Conservation (phyloP, 1,284 basidiomycete species). For the Tylopilus sp. region DNA sequence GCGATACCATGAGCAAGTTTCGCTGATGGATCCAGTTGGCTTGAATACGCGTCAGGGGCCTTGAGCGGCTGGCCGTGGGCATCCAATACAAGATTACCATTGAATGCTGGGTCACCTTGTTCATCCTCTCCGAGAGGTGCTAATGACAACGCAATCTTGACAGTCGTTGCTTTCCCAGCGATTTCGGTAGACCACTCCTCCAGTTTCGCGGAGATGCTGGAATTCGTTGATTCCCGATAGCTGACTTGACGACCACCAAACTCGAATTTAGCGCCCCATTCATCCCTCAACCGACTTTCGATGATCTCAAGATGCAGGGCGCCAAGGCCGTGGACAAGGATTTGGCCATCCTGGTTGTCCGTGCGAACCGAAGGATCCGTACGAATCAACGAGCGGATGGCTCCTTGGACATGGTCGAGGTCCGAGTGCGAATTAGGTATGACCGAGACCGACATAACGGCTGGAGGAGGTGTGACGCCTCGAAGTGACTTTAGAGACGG, state of each 20-base stretch:
- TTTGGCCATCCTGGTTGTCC: conserved; percentile 76
- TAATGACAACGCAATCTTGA: conserved; percentile 51
- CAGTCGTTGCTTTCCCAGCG: conserved; percentile 46
- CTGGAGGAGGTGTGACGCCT: conserved; percentile 68
- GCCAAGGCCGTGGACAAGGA: conserved; percentile 81
- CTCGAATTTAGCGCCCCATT: conserved; percentile 78
- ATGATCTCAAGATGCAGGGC: conserved; percentile 86
- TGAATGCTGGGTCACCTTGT: conserved; percentile 63
- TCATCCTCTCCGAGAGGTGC: conserved; percentile 53
- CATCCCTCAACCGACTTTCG: conserved; percentile 72
- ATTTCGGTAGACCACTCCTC: conserved; percentile 61
- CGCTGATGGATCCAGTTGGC: conserved; percentile 41
- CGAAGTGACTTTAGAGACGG: conserved; percentile 44
- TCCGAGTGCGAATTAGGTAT: conserved; percentile 82
- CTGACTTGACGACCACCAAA: conserved; percentile 76
- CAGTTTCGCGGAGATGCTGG: conserved; percentile 27
- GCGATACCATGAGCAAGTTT: conserved; percentile 64
- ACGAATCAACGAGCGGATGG: conserved; percentile 70
- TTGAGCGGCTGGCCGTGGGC: conserved; percentile 48
- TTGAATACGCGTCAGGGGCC: conserved; percentile 47
- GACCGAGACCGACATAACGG: conserved; percentile 76
- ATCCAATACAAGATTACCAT: conserved; percentile 67
- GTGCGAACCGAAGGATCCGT: conserved; percentile 84
- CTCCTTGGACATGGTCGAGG: conserved; percentile 70
- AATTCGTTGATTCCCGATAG: conserved; percentile 69